These are phyloP conservation scores for Ulmus americana DNA, from an alignment of 331 rosid species.

Conservation along the genomic window DNA sequence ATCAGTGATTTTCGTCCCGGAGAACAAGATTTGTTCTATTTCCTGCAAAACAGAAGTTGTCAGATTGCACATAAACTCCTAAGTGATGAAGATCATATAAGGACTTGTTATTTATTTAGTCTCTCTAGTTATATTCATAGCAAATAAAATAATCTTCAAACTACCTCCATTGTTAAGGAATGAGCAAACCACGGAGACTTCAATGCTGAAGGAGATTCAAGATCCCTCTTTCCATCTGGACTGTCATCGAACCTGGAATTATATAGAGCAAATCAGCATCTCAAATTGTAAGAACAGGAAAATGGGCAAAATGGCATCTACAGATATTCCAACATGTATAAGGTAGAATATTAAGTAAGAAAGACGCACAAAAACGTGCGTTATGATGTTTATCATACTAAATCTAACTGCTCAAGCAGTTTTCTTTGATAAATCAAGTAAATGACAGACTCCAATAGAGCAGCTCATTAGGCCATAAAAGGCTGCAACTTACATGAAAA, in stretches of 20 bases:
- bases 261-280: constrained; percentile 21
- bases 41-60: constrained; percentile 43
- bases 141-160: background rate
- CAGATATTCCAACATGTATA: background rate
- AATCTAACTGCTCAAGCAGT: no score
- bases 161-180: constrained; percentile 72
- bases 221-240: constrained; percentile 56
- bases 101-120: no score
- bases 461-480: background rate
- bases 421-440: background rate
- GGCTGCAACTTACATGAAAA: constrained; percentile 53
- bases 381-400: background rate
- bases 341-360: background rate
- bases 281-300: background rate
- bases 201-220: constrained; percentile 93
- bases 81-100: no score
- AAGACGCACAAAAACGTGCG: background rate
- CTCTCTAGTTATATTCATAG: no score
- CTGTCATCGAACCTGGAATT: constrained; percentile 66
- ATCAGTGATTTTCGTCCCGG: constrained; percentile 67
- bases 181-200: constrained; percentile 80
- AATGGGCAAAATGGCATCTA: background rate
- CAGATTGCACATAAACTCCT: no score
- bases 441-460: background rate
- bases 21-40: constrained; percentile 66